A percentile compares a stretch with the other conserved stretches of the same genome.
Evolutionary conservation across 2,329 filamentous ascomycete genomes (phyloP).

Genomic region (Fusarium sacchari): DNA sequence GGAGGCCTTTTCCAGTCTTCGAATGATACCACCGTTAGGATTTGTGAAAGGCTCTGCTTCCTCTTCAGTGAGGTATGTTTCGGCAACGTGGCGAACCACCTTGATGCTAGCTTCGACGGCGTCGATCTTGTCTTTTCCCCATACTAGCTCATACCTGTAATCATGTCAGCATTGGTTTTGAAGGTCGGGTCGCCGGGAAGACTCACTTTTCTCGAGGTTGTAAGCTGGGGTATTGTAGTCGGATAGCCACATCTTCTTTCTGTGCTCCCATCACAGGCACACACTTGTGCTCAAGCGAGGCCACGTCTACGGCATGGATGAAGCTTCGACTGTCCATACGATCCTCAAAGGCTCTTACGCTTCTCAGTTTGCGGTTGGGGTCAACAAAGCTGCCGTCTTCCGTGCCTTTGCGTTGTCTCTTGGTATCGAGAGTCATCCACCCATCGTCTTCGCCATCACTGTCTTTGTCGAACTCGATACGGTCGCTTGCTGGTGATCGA

Average conservation of each 20-base stretch:
- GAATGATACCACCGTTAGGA: constrained; percentile 77
- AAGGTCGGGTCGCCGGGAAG: not conserved
- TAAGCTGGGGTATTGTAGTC: constrained; percentile 86
- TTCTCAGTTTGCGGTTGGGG: constrained; percentile 58
- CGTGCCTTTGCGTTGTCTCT: constrained; percentile 58
- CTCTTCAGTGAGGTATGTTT: constrained; percentile 80
- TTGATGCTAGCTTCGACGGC: constrained; percentile 78
- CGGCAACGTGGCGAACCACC: constrained; percentile 74
- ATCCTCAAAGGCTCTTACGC: constrained; percentile 58
- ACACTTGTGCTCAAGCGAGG: constrained; percentile 61
- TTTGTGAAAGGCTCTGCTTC: constrained; percentile 75
- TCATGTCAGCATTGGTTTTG: constrained; percentile 31
- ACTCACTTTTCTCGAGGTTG: constrained; percentile 73
- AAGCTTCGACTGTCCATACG: constrained; percentile 56
- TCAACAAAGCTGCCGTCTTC: constrained; percentile 56
- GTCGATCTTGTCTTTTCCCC: constrained; percentile 81
- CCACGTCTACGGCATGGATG: constrained; percentile 69
- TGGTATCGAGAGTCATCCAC: constrained; percentile 60
- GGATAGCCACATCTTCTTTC: constrained; percentile 67
- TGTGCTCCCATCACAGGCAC: constrained; percentile 60
- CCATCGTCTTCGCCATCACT: constrained; percentile 63
- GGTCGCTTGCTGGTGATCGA: constrained; percentile 60
- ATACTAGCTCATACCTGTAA: constrained; percentile 69
- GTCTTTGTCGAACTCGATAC: constrained; percentile 61
- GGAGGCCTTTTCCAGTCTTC: constrained; percentile 79